phyloP scores from a whole-genome alignment of 2,329 filamentous ascomycete genomes.

The Ampelomyces quisqualis region DNA sequence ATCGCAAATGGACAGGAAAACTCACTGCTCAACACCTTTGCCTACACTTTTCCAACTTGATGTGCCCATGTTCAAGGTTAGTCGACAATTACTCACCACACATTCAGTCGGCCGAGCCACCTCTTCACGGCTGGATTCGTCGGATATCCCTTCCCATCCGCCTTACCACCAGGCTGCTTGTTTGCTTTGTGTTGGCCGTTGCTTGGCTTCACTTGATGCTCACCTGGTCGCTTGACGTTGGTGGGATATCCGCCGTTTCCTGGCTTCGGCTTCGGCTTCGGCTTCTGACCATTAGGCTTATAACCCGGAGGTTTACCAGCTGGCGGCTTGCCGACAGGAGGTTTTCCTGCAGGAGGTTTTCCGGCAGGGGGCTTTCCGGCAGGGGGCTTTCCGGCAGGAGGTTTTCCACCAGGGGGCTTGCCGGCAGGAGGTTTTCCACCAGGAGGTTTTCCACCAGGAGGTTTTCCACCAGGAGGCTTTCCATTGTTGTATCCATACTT shows the following conservation, averaged over 20 bases:
- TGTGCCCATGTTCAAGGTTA: not conserved
- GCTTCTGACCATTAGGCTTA: not conserved
- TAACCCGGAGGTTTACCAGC: not conserved
- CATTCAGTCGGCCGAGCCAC: not conserved
- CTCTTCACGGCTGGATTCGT: not conserved
- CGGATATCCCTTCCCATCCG: not conserved
- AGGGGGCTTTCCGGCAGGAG: not conserved
- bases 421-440: too few relatives aligned
- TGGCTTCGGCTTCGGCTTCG: not conserved
- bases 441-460: not conserved
- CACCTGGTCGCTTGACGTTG: not conserved
- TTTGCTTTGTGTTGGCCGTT: not conserved
- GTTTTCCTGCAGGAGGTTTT: not conserved
- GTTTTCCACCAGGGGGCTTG: not conserved
- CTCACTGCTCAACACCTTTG: not conserved
- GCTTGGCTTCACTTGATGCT: too few relatives aligned
- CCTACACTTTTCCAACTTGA: not conserved
- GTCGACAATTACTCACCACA: slow-evolving; percentile 1
- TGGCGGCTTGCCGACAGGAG: not conserved
- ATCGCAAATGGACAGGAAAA: not conserved
- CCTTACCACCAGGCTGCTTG: not conserved
- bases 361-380: not conserved
- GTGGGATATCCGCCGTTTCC: not conserved
- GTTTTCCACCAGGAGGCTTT: not conserved
- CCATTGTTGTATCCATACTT: slow-evolving; percentile 1